Conservation (phyloP, 139 green algal genomes). For the Auxenochlorella pyrenoidosa region DNA sequence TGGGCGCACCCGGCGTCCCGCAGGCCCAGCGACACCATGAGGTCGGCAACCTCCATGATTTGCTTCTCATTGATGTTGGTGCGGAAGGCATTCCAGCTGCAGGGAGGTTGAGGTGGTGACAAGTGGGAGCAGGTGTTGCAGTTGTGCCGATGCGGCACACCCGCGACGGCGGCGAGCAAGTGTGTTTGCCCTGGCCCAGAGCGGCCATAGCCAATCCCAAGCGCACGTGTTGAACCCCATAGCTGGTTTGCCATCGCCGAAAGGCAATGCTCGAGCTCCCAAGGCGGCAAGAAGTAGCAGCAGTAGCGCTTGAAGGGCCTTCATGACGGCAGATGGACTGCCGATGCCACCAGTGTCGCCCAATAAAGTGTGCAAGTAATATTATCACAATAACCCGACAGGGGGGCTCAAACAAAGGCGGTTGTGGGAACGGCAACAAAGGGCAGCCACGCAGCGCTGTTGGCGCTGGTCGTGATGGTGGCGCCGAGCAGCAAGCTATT, state of each 20-base stretch:
- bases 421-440: too few species aligned
- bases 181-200: too few species aligned
- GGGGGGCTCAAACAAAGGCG: too few species aligned
- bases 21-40: slow-evolving; percentile 48
- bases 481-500: too few species aligned
- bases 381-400: too few species aligned
- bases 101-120: background rate
- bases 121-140: background rate
- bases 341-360: too few species aligned
- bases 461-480: too few species aligned
- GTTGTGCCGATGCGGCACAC: too few species aligned
- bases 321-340: background rate
- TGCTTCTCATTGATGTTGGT: slow-evolving; percentile 52
- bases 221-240: background rate
- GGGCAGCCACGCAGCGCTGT: too few species aligned
- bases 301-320: background rate
- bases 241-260: slow-evolving; percentile 4
- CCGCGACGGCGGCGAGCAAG: too few species aligned
- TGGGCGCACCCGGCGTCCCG: slow-evolving; percentile 42
- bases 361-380: too few species aligned
- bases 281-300: background rate
- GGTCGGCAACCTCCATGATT: slow-evolving; percentile 50
- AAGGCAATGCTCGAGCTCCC: background rate
- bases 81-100: slow-evolving; percentile 54
- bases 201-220: too few species aligned